Conservation (phyloP, 2,329 filamentous ascomycete genomes). For the Colletotrichum acutatum region DNA sequence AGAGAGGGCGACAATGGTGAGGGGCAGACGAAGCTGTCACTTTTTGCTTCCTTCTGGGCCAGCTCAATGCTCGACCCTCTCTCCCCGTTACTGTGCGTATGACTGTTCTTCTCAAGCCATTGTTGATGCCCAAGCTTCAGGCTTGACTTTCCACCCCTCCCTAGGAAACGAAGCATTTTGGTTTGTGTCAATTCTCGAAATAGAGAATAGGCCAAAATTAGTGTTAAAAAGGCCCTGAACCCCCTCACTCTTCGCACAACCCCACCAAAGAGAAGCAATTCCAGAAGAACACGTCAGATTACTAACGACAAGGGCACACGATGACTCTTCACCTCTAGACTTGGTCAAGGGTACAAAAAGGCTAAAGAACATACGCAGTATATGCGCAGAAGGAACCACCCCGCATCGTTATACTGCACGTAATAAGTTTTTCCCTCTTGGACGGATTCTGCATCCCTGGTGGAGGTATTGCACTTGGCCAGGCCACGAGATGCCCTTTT, state of each 20-base stretch:
- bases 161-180: conserved; percentile 16
- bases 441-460: not conserved
- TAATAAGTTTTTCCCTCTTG: conserved; percentile 4
- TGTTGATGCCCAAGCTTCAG: conserved; percentile 24
- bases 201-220: not conserved
- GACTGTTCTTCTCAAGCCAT: not conserved
- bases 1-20: not conserved
- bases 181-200: not conserved
- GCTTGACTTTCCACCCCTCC: not conserved
- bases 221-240: not conserved
- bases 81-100: not conserved
- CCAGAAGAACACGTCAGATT: not conserved
- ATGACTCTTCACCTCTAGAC: conserved; percentile 5
- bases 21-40: not conserved
- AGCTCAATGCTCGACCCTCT: not conserved
- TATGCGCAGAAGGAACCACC: not conserved
- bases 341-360: not conserved
- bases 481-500: not conserved
- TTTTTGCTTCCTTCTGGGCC: not conserved
- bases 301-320: not conserved
- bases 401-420: conserved; percentile 25
- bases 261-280: not conserved
- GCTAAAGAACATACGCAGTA: not conserved
- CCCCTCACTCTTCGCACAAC: not conserved
- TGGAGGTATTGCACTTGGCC: not conserved